Base-by-base conservation (phyloP, 2,329 filamentous ascomycete genomes). In the Paecilomyces sp. region DNA sequence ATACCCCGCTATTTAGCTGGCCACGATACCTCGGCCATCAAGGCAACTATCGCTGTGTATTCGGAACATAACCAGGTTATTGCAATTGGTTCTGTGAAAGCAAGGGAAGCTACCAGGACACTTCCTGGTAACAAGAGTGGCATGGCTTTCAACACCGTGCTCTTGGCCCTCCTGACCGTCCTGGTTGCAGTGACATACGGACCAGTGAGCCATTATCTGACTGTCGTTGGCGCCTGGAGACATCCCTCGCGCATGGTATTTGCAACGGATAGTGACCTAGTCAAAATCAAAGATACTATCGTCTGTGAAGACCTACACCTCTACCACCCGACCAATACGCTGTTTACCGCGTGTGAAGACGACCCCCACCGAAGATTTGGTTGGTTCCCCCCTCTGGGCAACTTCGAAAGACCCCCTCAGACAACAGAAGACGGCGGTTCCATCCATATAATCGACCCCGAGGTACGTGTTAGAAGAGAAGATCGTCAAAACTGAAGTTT, bases 241-340 rank as follows among this genome's bases (percentile, higher is more conserved):
- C 8, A 53, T 25, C 51, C 24, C 9, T 25, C 51, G 5, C 22
- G 24, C 22, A 15, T 13, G 24, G 22, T 25, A 24, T 12, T 53
- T 11, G 22, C 51, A 30, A 47, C 41, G 2, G 51, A 53, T 3
- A 5, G 22, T 9, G 72, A 76, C 24, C 66, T 82, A 1, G 64
- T 76, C 5, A 61, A 66, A 9, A 82, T 87, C 9, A 68, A 77
- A 0, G 80, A 83, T 62, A 86, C 85, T 0, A 67, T 75, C 2
- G 76, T 83, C 15, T 87, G 85, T 65, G 85, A 88, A 64, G 85
- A 88, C 61, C 55, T 88, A 3, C 84, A 87, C 64, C 78, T 84
- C 58, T 80, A 86, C 61, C 66, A 67, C 1, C 68, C 77, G 0
- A 80, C 78, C 15, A 75, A 79, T 0, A 60, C 78, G 7, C 68